Evolutionary conservation across 495 filamentous ascomycete genomes (phyloP).

Genomic region (Immersiella caudata): DNA sequence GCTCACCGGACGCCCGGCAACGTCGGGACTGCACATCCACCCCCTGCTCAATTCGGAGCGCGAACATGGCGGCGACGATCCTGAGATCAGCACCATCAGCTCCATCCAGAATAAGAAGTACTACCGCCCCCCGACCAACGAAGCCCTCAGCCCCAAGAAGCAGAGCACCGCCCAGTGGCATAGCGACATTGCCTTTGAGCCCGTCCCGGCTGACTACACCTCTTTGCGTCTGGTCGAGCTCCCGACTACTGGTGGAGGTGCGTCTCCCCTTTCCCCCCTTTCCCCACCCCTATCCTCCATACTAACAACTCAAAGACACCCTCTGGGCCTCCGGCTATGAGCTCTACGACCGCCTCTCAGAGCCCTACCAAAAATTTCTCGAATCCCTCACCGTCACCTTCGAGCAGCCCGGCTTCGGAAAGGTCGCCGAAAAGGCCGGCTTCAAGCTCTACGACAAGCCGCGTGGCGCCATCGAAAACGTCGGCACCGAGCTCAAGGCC

Average conservation of each 20-base stretch:
- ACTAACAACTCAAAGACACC: conserved; percentile 24
- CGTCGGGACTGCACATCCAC: conserved; percentile 70
- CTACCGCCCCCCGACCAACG: conserved; percentile 40
- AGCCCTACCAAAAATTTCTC: conserved; percentile 67
- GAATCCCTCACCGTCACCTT: conserved; percentile 68
- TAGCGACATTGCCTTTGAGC: conserved; percentile 69
- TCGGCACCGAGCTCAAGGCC: conserved; percentile 60
- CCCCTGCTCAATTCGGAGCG: conserved; percentile 65
- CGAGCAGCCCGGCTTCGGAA: conserved; percentile 60
- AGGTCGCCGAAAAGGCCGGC: conserved; percentile 53
- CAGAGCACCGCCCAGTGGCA: conserved; percentile 58
- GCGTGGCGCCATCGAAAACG: conserved; percentile 67
- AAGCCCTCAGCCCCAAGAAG: conserved; percentile 36
- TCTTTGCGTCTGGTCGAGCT: conserved; percentile 60
- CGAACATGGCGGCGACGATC: conserved; percentile 62
- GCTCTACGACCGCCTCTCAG: conserved; percentile 69
- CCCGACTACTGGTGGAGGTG: conserved; percentile 68
- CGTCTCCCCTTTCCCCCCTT: conserved; percentile 23
- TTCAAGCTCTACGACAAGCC: conserved; percentile 59
- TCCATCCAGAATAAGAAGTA: conserved; percentile 59
- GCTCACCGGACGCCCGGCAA: conserved; percentile 63
- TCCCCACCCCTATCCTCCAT: neutral
- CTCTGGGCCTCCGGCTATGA: conserved; percentile 76
- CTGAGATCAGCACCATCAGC: conserved; percentile 72
- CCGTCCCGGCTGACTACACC: conserved; percentile 65